Evolutionary conservation across 2,329 filamentous ascomycete genomes (phyloP).

Genomic region (Scleromitrula shiraiana): DNA sequence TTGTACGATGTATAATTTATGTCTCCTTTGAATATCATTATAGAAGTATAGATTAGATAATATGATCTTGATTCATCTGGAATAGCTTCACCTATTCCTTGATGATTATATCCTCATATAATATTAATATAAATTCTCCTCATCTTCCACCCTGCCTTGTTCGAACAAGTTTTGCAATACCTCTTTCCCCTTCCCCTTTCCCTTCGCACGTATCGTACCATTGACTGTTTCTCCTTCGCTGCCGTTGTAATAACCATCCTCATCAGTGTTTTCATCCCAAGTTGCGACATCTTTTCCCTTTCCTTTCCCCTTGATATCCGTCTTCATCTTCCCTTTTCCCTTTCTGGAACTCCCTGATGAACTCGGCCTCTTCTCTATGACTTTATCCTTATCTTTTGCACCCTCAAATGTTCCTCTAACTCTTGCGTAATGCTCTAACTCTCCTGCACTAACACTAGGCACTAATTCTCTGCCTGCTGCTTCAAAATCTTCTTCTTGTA

Average conservation of each 20-base stretch:
- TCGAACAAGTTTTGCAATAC: conserved; percentile 27
- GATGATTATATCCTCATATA: background rate
- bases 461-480: conserved; percentile 77
- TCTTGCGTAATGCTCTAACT: conserved; percentile 81
- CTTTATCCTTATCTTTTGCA: conserved; percentile 31
- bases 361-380: background rate
- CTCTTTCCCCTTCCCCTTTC: conserved; percentile 49
- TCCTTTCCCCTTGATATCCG: conserved; percentile 18
- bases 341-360: conserved; percentile 15
- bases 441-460: conserved; percentile 87
- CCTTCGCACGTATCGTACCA: conserved; percentile 5
- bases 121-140: conserved; percentile 31
- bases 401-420: conserved; percentile 81
- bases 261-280: conserved; percentile 30
- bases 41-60: background rate
- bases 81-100: background rate
- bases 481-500: conserved; percentile 81
- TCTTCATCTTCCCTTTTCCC: conserved; percentile 17
- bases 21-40: too few relatives aligned
- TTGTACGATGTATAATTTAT: too few relatives aligned
- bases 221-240: conserved; percentile 7
- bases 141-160: conserved; percentile 23
- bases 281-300: conserved; percentile 33
- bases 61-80: too few relatives aligned
- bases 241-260: conserved; percentile 16